Base-by-base conservation (phyloP, 495 filamentous ascomycete species). In the Aeminium ludgeri region DNA sequence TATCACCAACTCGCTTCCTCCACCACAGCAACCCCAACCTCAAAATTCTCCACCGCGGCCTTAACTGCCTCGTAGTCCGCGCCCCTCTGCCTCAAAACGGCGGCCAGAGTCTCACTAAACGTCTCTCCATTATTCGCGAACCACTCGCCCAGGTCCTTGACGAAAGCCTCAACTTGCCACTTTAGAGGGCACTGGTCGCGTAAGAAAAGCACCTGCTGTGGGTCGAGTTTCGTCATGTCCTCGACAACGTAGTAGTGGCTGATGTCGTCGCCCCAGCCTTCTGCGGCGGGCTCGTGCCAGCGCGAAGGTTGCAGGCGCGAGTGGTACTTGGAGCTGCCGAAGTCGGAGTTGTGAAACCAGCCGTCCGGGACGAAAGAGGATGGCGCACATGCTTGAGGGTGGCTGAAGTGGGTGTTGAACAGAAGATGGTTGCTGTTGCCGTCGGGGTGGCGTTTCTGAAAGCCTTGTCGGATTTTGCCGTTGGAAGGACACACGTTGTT, bases 71-170 rank as follows among this genome's bases (percentile, higher is more conserved):
- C 68, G 30, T 74, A 20, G 34, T 74, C 68, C 17, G 41, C 45
- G 12, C 54, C 53, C 7, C 76, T 20, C 55, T 78, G 70, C n/a
- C 44, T 43, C 62, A 73, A 69, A 6, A 79, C 58, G 52, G 58
- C 61, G 51, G 62, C 56, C 36, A 74, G 61, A 29, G 64, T 62
- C 37, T 64, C 52, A 16, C 53, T 62, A 41, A 71, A 69, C 23
- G 73, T 78, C 56, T 76, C 69, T 5, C 73, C 73, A 46, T 78
- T 78, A 44, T 76, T 66, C 34, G 65, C 66, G 42, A 76, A 78
- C 73, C 73, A 78, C 20, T 72, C 70, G 2, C 72, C 73, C 0
- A 59, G 57, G 8, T 55, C 38, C 32, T 32, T 29, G 23, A 78
- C 59, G 51, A 61, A 76, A 1, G 45, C 51, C 48, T 76, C 67